Percentiles rank a stretch among this genome's conserved stretches.
Evolutionary conservation across 257 asterid genomes (phyloP).

Genomic region (Solanum virginianum): DNA sequence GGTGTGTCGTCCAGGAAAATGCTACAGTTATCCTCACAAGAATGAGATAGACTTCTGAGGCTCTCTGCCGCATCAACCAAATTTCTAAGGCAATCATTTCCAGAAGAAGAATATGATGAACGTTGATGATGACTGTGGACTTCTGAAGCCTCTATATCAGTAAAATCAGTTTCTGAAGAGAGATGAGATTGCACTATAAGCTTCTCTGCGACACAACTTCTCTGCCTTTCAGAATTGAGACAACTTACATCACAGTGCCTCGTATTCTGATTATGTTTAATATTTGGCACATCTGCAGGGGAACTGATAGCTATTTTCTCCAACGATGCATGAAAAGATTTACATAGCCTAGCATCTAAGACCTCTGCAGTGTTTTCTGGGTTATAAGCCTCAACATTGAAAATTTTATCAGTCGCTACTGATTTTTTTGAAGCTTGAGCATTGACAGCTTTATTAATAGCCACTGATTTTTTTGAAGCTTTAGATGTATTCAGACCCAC

Average conservation of each 20-base stretch:
- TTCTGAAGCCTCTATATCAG: conserved; percentile 2
- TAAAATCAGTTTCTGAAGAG: not conserved
- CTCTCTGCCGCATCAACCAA: not conserved
- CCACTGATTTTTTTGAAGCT: not conserved
- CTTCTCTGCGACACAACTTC: not conserved
- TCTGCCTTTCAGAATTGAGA: not conserved
- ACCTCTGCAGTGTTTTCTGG: not conserved
- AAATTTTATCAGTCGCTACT: not conserved
- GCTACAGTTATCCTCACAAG: not conserved
- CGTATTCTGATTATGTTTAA: conserved; percentile 1
- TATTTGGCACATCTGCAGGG: not conserved
- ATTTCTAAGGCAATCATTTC: not conserved
- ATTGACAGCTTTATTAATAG: not conserved
- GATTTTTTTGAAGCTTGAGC: not conserved
- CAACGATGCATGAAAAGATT: not conserved
- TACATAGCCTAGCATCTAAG: not conserved
- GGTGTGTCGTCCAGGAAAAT: not conserved
- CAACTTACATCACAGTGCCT: not conserved
- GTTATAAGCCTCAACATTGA: not conserved
- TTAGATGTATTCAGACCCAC: not conserved
- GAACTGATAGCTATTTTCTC: not conserved
- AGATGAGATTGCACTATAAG: not conserved
- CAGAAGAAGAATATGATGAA: not conserved
- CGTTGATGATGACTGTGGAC: not conserved
- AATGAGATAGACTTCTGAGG: not conserved